Conservation (phyloP, 2,329 filamentous ascomycete species). For the Chrysoporthe austroafricana region DNA sequence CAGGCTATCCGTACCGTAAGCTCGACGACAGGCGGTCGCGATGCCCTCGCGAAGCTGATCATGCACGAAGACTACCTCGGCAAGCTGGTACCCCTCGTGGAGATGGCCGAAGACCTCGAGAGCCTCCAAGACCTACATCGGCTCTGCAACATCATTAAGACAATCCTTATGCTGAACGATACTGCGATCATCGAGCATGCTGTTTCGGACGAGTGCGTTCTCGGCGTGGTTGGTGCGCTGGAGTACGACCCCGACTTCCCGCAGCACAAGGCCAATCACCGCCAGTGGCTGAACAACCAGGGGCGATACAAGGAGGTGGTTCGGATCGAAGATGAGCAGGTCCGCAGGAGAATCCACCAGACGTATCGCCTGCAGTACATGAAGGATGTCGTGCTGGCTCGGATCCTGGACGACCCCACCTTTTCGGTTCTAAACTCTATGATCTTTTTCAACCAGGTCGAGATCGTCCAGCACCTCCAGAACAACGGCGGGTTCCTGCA, state of each 20-base stretch:
- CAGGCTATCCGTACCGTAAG: slow-evolving; percentile 80
- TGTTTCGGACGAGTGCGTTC: slow-evolving; percentile 84
- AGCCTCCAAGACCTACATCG: slow-evolving; percentile 84
- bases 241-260: slow-evolving; percentile 99
- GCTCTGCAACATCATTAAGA: slow-evolving; percentile 98
- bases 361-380: slow-evolving; percentile 96
- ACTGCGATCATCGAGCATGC: slow-evolving; percentile 92
- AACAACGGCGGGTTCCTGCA: slow-evolving; percentile 76
- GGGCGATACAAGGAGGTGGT: slow-evolving; percentile 97
- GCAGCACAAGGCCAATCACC: slow-evolving; percentile 94
- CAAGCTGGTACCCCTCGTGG: slow-evolving; percentile 83
- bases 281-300: slow-evolving; percentile 86
- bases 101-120: slow-evolving; percentile 89
- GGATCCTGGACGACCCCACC: slow-evolving; percentile 95
- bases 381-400: slow-evolving; percentile 95
- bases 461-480: slow-evolving; percentile 95
- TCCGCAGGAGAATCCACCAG: slow-evolving; percentile 90
- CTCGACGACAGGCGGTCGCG: slow-evolving; percentile 73
- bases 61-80: slow-evolving; percentile 84
- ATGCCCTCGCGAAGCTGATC: slow-evolving; percentile 85
- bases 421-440: slow-evolving; percentile 97
- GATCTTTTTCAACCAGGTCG: slow-evolving; percentile 99
- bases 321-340: slow-evolving; percentile 78
- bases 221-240: slow-evolving; percentile 91
- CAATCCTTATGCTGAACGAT: slow-evolving; percentile 91